Percentiles rank a stretch among this genome's conserved stretches.
Conservation (phyloP, 805 yeast genomes). For the Yamadazyma philogaea region DNA sequence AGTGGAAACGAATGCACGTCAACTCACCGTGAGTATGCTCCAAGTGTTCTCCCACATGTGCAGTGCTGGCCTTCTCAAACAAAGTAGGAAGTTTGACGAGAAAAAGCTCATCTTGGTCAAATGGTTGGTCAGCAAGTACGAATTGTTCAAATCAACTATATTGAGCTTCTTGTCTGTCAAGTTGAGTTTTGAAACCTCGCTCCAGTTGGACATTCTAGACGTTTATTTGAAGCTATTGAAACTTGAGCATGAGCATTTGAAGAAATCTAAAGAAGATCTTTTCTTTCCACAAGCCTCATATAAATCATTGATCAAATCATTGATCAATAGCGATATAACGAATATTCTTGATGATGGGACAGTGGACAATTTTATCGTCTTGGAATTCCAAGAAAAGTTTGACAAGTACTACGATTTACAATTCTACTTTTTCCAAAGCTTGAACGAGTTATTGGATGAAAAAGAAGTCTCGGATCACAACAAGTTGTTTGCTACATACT, state of each 20-base stretch:
- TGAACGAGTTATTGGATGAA: constrained; percentile 25
- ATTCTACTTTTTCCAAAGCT: constrained; percentile 61
- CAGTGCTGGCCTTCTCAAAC: constrained; percentile 38
- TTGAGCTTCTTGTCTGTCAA: constrained; percentile 38
- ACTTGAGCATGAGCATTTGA: constrained; percentile 53
- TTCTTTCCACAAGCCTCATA: constrained; percentile 61
- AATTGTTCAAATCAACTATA: constrained; percentile 46
- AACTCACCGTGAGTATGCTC: constrained; percentile 39
- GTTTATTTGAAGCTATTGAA: constrained; percentile 52
- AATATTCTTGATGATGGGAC: constrained; percentile 45
- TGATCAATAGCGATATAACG: constrained; percentile 31
- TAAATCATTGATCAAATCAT: constrained; percentile 35
- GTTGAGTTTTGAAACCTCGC: constrained; percentile 44
- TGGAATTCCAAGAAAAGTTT: constrained; percentile 58
- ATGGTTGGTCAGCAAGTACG: constrained; percentile 64
- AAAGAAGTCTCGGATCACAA: constrained; percentile 18
- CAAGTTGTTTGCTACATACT: constrained; percentile 36
- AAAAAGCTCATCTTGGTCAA: constrained; percentile 48
- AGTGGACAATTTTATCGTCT: constrained; percentile 44
- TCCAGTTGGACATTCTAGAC: constrained; percentile 56
- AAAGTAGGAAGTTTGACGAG: constrained; percentile 35
- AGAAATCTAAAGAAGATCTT: constrained; percentile 50
- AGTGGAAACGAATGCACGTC: constrained; percentile 35
- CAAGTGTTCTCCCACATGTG: constrained; percentile 50
- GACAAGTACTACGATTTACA: constrained; percentile 70